Base-by-base conservation (phyloP, 2,329 filamentous ascomycete genomes). In the Thermomyces lanuginosus region DNA sequence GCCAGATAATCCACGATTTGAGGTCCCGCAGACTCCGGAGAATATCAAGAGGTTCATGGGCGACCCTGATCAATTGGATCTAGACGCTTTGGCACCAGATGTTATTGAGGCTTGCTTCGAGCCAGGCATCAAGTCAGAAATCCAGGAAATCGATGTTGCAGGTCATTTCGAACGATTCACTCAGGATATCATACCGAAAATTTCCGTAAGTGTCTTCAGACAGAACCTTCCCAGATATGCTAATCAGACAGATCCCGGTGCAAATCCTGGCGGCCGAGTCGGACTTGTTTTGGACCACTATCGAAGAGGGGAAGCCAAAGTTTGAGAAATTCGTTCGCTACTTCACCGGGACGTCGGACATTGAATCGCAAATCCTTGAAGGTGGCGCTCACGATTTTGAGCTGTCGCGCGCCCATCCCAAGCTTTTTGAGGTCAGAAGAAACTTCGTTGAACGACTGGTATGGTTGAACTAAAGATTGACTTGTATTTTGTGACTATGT, bases 311-410 rank as follows among this genome's bases (percentile, higher is more conserved):
- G 11, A 21, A 26, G 4, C 31, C 28, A 11, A 33, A 29, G 8
- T 33, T 33, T 14, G 18, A 30, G 12, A 3, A 18, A 5, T 12
- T 33, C 5, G 31, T 24, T 8, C 28, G 25, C 15, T 20, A 10
- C 10, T 33, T 33, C 22, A 27, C 13, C 6, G 16, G 12, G 13
- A 22, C 31, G 1, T 15, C 31, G 5, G 18, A 33, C 16, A 22
- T 33, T 13, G 28, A 33, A 4, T 17, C 28, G 2, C 22, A 16
- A 2, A 30, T 33, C 7, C n/a, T 33, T 10, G 28, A 18, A 7
- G 20, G 28, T 4, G 31, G 31, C 6, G 31, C 28, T 13, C 31
- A 33, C 16, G 28, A 33, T 19, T 33, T 30, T n/a, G 31, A 33
- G 14, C 30, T 30, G 11, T 33, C 28, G 7, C 10, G 22, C 10